phyloP scores from a whole-genome alignment of 2,329 filamentous ascomycete species.

The Bipolaris cookei region DNA sequence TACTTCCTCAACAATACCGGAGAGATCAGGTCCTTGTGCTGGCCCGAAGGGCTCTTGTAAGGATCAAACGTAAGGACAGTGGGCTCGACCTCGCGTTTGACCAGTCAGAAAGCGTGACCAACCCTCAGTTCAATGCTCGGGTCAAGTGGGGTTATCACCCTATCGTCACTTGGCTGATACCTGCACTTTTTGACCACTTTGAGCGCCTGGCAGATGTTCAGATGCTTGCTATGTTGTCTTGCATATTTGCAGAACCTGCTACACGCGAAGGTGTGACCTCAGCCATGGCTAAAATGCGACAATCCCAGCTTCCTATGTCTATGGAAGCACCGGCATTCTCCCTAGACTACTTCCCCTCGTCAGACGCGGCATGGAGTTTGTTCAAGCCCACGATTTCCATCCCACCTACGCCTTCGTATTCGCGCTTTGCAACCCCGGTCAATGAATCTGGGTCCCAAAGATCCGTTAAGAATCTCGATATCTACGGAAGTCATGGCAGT shows the following conservation, averaged over 20 bases:
- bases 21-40: conserved; percentile 71
- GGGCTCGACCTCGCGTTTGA: conserved; percentile 58
- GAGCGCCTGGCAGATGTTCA: conserved; percentile 67
- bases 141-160: conserved; percentile 65
- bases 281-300: conserved; percentile 45
- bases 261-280: conserved; percentile 50
- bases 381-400: conserved; percentile 49
- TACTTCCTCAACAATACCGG: conserved; percentile 62
- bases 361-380: conserved; percentile 53
- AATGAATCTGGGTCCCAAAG: conserved; percentile 43
- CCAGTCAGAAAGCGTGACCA: conserved; percentile 47
- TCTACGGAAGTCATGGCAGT: conserved; percentile 58
- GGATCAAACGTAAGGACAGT: conserved; percentile 58
- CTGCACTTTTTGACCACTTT: conserved; percentile 64
- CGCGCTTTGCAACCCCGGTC: conserved; percentile 39
- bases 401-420: conserved; percentile 41
- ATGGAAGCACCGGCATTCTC: conserved; percentile 55
- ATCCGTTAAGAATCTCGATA: conserved; percentile 41
- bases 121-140: conserved; percentile 51
- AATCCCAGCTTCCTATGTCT: conserved; percentile 49
- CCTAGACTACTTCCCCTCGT: conserved; percentile 55
- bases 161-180: conserved; percentile 63
- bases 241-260: conserved; percentile 61
- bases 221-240: conserved; percentile 70
- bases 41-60: conserved; percentile 66